phyloP scores from a whole-genome alignment of 2,329 filamentous ascomycete species.

The Trichoderma brevicompactum region DNA sequence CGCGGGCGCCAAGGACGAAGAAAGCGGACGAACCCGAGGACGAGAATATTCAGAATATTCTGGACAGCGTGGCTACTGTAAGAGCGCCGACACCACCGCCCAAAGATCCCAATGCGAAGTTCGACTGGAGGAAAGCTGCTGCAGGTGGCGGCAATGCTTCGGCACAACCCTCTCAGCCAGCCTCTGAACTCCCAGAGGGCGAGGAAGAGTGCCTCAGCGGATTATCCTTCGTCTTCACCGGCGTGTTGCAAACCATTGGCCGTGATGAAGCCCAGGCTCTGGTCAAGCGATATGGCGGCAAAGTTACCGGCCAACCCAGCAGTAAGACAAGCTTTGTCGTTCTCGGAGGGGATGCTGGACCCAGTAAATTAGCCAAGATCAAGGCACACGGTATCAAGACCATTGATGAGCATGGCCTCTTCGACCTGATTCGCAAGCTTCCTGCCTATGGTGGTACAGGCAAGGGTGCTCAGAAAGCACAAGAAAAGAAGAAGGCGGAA shows the following conservation, averaged over 20 bases:
- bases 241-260: constrained; percentile 76
- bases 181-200: constrained; percentile 77
- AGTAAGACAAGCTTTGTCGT: constrained; percentile 95
- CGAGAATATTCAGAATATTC: constrained; percentile 75
- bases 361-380: constrained; percentile 90
- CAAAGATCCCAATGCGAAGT: constrained; percentile 72
- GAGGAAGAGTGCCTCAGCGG: constrained; percentile 89
- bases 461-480: constrained; percentile 82
- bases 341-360: constrained; percentile 86
- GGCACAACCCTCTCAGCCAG: constrained; percentile 62
- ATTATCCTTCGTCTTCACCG: constrained; percentile 93
- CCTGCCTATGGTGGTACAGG: constrained; percentile 87
- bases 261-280: constrained; percentile 84
- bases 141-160: constrained; percentile 64
- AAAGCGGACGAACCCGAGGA: constrained; percentile 70
- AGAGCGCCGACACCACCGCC: constrained; percentile 82
- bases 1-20: constrained; percentile 63
- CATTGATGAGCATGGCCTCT: constrained; percentile 91
- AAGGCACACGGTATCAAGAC: constrained; percentile 79
- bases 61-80: constrained; percentile 84
- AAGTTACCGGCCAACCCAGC: constrained; percentile 82
- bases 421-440: constrained; percentile 78
- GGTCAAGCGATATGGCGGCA: constrained; percentile 93
- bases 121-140: constrained; percentile 71
- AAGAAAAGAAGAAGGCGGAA: constrained; percentile 83